Evolutionary conservation across 768 basidiomycete genomes (phyloP).

Genomic region (Phaffia tasmanica): DNA sequence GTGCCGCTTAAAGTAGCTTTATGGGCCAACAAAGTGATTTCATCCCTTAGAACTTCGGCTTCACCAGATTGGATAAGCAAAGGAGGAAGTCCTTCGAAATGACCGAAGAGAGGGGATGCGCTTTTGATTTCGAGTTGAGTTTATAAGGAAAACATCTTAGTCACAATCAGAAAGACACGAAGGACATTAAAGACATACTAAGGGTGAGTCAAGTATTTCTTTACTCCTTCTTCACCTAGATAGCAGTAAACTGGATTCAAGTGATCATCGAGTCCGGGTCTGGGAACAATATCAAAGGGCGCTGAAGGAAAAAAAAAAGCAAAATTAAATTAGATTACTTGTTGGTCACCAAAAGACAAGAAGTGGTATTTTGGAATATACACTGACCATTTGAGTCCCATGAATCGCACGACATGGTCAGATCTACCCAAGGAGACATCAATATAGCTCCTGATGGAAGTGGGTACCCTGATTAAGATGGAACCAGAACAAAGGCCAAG

Average conservation of each 20-base stretch:
- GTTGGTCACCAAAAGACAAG: background rate
- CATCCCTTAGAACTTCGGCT: conserved; percentile 88
- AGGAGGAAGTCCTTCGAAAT: conserved; percentile 74
- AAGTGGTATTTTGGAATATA: conserved; percentile 45
- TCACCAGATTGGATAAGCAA: conserved; percentile 76
- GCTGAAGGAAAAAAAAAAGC: conserved; percentile 38
- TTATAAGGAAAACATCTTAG: background rate
- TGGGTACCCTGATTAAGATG: conserved; percentile 46
- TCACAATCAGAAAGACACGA: background rate
- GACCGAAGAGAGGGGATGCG: conserved; percentile 81
- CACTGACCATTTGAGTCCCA: conserved; percentile 88
- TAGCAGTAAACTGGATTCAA: conserved; percentile 59
- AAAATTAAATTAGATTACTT: too few relatives aligned
- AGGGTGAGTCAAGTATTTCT: conserved; percentile 82
- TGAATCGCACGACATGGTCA: conserved; percentile 96
- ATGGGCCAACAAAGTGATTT: conserved; percentile 79
- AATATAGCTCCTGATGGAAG: conserved; percentile 75
- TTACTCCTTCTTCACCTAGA: conserved; percentile 56
- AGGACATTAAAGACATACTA: conserved; percentile 42
- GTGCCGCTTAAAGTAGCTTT: conserved; percentile 84
- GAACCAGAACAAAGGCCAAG: background rate
- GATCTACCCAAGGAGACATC: conserved; percentile 93
- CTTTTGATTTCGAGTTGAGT: background rate
- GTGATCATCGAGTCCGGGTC: conserved; percentile 35
- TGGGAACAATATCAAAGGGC: conserved; percentile 36